Percentiles rank a stretch among this genome's conserved stretches.
Evolutionary conservation across 106 monocot genomes (phyloP).

Genomic region (Dioscorea dumetorum): DNA sequence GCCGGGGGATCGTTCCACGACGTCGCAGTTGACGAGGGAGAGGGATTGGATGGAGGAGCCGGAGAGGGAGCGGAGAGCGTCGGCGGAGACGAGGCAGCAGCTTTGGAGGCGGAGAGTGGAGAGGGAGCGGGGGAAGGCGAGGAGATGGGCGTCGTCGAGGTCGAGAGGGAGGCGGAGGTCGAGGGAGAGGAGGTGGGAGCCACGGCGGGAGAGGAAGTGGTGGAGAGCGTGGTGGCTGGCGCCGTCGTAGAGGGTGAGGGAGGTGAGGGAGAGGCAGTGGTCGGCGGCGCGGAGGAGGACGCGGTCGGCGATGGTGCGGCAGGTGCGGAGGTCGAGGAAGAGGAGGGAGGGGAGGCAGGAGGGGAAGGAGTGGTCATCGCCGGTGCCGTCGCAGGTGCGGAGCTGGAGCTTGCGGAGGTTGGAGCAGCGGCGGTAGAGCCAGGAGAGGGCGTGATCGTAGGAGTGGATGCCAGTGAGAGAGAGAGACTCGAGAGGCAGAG

Average conservation of each 20-base stretch:
- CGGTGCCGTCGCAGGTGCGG: conserved; percentile 60
- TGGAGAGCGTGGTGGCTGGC: conserved; percentile 65
- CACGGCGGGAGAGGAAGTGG: conserved; percentile 40
- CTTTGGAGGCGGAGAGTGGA: conserved; percentile 55
- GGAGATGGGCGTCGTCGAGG: conserved; percentile 63
- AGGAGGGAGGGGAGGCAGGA: conserved; percentile 29
- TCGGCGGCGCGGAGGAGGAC: conserved; percentile 59
- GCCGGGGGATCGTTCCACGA: conserved; percentile 61
- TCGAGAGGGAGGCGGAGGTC: conserved; percentile 82
- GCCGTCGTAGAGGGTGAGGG: conserved; percentile 65
- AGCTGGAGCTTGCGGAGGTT: conserved; percentile 54
- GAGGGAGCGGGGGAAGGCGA: conserved; percentile 32
- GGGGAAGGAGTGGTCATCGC: conserved; percentile 35
- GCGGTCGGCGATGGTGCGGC: conserved; percentile 57
- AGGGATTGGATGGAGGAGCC: conserved; percentile 44
- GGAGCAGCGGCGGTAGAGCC: conserved; percentile 59
- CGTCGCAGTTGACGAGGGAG: conserved; percentile 67
- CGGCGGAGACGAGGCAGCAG: conserved; percentile 71
- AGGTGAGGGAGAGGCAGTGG: conserved; percentile 38
- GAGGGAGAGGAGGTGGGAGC: conserved; percentile 27
- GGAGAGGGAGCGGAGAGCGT: conserved; percentile 53
- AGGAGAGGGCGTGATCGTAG: conserved; percentile 31
- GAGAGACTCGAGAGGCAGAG: conserved; percentile 39
- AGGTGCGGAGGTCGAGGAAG: conserved; percentile 56
- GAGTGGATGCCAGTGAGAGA: conserved; percentile 45